Percentiles rank a stretch among this genome's conserved stretches.
Evolutionary conservation across 176 grass and related monocot genomes (phyloP).

Genomic region (Ensete ventricosum): DNA sequence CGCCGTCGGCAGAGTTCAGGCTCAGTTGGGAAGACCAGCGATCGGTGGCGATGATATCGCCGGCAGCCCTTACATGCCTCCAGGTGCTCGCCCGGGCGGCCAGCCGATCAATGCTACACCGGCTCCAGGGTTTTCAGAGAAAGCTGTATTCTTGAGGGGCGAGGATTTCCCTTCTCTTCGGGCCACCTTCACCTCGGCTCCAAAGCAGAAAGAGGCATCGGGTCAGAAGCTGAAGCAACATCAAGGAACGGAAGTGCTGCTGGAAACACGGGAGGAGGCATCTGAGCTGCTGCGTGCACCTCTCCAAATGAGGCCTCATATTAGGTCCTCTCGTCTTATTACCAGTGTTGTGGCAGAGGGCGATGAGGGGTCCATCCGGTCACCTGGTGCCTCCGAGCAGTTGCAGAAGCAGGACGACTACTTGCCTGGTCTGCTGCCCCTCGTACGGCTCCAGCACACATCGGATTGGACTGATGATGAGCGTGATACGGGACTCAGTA

Average conservation of each 20-base stretch:
- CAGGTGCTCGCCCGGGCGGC: conserved; percentile 18
- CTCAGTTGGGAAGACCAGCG: conserved; percentile 12
- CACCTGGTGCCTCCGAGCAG: conserved; percentile 27
- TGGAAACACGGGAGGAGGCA: not conserved
- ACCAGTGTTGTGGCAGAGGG: conserved; percentile 20
- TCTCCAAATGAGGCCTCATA: conserved; percentile 80
- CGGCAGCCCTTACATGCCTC: conserved; percentile 31
- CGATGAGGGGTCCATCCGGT: conserved; percentile 10
- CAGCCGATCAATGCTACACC: conserved; percentile 16
- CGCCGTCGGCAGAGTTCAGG: not conserved
- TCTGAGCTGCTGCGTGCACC: conserved; percentile 24
- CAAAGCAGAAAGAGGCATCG: conserved; percentile 23
- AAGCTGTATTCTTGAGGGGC: conserved; percentile 63
- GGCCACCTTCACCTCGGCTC: conserved; percentile 43
- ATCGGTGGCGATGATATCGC: not conserved
- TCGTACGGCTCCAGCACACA: conserved; percentile 49
- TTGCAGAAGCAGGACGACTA: conserved; percentile 35
- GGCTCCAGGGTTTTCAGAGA: conserved; percentile 39
- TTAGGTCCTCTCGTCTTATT: conserved; percentile 28
- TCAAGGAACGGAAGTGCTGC: conserved; percentile 36
- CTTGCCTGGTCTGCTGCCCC: conserved; percentile 39
- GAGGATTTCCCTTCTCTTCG: conserved; percentile 93
- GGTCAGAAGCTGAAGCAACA: conserved; percentile 41
- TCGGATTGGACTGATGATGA: conserved; percentile 98
- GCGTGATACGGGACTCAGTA: conserved; percentile 70